These are phyloP conservation scores for Brassica balearica DNA, from an alignment of 441 rosid genomes.

Conservation along the genomic window DNA sequence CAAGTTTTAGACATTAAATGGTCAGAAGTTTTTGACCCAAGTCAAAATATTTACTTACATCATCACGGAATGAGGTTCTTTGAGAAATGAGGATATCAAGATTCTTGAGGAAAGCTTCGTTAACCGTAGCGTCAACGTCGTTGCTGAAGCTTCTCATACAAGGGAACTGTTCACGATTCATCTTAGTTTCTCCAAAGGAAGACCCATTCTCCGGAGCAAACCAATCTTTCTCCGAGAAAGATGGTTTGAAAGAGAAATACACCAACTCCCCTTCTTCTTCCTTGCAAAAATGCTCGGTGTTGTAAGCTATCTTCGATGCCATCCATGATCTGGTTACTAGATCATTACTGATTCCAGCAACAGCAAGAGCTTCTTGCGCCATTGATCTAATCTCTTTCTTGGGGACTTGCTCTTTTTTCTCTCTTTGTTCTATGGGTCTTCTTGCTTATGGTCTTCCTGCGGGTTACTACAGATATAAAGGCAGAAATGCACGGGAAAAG, in stretches of 20 bases:
- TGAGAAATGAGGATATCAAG: constrained; percentile 40
- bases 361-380: constrained; percentile 47
- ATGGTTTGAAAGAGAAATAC: constrained; percentile 62
- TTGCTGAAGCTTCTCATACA: constrained; percentile 50
- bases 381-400: constrained; percentile 36
- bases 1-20: constrained; percentile 17
- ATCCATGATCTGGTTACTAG: constrained; percentile 49
- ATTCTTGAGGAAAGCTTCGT: constrained; percentile 61
- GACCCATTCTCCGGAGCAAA: constrained; percentile 29
- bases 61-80: constrained; percentile 12
- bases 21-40: background rate
- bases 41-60: constrained; percentile 9
- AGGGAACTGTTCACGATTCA: constrained; percentile 51
- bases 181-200: constrained; percentile 62
- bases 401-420: background rate
- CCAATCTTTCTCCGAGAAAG: constrained; percentile 56
- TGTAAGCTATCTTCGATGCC: constrained; percentile 48
- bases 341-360: constrained; percentile 44
- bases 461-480: background rate
- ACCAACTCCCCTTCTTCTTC: constrained; percentile 34
- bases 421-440: background rate
- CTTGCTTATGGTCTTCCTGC: constrained; percentile 5
- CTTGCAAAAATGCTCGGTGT: constrained; percentile 35
- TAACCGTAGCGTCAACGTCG: constrained; percentile 53
- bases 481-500: no score